phyloP scores from a whole-genome alignment of 2,329 filamentous ascomycete genomes.

The Calonectria pteridis region DNA sequence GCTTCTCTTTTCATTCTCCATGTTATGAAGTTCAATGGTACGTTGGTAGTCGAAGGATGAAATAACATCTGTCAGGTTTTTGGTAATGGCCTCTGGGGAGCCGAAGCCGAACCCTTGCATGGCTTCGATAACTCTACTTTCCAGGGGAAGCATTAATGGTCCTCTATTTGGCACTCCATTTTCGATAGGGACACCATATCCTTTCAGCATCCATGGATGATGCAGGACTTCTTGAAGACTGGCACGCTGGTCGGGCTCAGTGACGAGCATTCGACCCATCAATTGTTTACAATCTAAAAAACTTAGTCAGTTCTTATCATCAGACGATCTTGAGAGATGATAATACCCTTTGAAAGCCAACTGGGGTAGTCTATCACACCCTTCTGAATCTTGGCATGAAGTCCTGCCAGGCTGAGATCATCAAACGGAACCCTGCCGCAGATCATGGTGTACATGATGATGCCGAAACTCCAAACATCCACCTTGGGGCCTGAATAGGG shows the following conservation, averaged over 20 bases:
- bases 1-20: conserved; percentile 69
- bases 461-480: conserved; percentile 99
- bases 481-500: conserved; percentile 97
- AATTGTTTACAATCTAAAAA: conserved; percentile 88
- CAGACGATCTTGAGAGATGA: not conserved
- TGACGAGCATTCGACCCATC: conserved; percentile 94
- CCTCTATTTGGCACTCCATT: conserved; percentile 89
- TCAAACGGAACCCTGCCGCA: conserved; percentile 99
- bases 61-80: conserved; percentile 84
- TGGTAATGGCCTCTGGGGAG: conserved; percentile 82
- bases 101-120: conserved; percentile 99
- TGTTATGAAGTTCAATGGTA: conserved; percentile 77
- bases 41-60: conserved; percentile 94
- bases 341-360: conserved; percentile 88
- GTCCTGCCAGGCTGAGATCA: conserved; percentile 97
- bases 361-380: conserved; percentile 94
- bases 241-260: conserved; percentile 87
- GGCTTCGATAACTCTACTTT: conserved; percentile 83
- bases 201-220: conserved; percentile 96
- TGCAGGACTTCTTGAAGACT: conserved; percentile 91
- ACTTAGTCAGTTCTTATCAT: conserved; percentile 50
- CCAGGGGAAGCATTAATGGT: conserved; percentile 84
- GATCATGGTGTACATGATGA: conserved; percentile 95
- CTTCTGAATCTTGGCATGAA: conserved; percentile 99
- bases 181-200: conserved; percentile 86